phyloP scores from a whole-genome alignment of 1,139 yeast species.

The Saccharomyces hybrid region DNA sequence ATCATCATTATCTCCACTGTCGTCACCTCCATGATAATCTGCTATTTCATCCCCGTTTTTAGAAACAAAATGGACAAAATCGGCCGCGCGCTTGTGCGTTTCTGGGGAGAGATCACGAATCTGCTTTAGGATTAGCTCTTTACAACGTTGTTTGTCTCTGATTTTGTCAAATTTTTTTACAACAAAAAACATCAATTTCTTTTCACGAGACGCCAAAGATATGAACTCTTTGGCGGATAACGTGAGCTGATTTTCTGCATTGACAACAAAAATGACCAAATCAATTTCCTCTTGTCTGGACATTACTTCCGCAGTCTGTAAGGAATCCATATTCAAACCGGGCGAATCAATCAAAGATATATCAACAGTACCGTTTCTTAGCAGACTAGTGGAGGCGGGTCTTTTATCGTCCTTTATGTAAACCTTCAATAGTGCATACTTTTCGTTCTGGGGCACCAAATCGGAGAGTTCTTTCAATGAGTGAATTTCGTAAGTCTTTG shows the following conservation, averaged over 20 bases:
- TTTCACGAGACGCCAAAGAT: constrained; percentile 83
- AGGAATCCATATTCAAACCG: constrained; percentile 87
- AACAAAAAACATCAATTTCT: constrained; percentile 85
- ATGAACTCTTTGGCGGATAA: constrained; percentile 91
- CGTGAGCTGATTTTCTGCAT: constrained; percentile 93
- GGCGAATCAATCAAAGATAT: constrained; percentile 94
- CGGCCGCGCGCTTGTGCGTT: constrained; percentile 75
- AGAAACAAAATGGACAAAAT: constrained; percentile 91
- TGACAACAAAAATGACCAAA: constrained; percentile 89
- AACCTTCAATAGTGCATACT: constrained; percentile 64
- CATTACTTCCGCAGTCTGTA: constrained; percentile 90
- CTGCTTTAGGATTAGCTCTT: constrained; percentile 69
- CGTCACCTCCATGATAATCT: constrained; percentile 33
- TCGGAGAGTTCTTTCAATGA: constrained; percentile 51
- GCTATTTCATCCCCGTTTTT: constrained; percentile 41
- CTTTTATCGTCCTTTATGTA: constrained; percentile 70
- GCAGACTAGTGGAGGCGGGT: constrained; percentile 57
- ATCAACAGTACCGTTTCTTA: constrained; percentile 87
- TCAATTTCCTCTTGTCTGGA: constrained; percentile 97
- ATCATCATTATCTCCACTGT: constrained; percentile 36
- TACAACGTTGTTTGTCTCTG: constrained; percentile 70
- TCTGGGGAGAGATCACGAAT: constrained; percentile 86
- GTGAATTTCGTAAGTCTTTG: constrained; percentile 54
- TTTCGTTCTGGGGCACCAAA: constrained; percentile 68
- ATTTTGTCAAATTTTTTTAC: constrained; percentile 88